phyloP scores from a whole-genome alignment of 2,329 filamentous ascomycete species.

The Verticillium isaacii region DNA sequence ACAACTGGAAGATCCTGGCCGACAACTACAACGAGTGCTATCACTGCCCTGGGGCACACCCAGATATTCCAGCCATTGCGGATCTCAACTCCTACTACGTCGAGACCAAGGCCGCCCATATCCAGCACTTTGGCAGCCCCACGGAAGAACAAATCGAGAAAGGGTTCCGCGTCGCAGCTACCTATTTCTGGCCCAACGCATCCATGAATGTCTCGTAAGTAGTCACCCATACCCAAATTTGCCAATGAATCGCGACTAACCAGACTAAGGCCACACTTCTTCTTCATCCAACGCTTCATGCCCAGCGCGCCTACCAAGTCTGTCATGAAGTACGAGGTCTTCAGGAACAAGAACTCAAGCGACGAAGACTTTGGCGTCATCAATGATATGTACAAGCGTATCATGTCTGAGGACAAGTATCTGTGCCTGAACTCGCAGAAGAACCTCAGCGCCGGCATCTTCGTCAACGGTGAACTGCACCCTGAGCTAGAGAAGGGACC shows the following conservation, averaged over 20 bases:
- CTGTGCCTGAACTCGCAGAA: slow-evolving; percentile 55
- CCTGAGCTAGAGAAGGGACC: slow-evolving; percentile 54
- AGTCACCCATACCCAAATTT: not conserved
- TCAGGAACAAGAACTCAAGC: slow-evolving; percentile 54
- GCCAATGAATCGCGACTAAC: not conserved
- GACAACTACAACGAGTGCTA: slow-evolving; percentile 67
- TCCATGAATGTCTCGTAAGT: slow-evolving; percentile 46
- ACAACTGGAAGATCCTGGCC: slow-evolving; percentile 57
- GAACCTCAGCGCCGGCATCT: slow-evolving; percentile 58
- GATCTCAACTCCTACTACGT: slow-evolving; percentile 52
- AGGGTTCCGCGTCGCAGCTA: slow-evolving; percentile 39
- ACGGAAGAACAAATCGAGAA: slow-evolving; percentile 40
- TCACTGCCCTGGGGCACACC: slow-evolving; percentile 56
- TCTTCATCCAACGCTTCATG: slow-evolving; percentile 60
- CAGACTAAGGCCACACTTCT: slow-evolving; percentile 47
- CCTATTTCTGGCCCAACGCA: slow-evolving; percentile 46
- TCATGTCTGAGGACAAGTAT: slow-evolving; percentile 61
- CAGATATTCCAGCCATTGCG: slow-evolving; percentile 51
- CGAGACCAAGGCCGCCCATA: slow-evolving; percentile 40
- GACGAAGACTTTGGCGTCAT: slow-evolving; percentile 54
- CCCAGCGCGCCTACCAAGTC: slow-evolving; percentile 45
- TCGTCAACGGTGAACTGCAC: slow-evolving; percentile 59
- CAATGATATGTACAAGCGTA: slow-evolving; percentile 55
- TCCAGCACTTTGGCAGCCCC: slow-evolving; percentile 44
- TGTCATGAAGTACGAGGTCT: slow-evolving; percentile 59